Base-by-base conservation (phyloP, 495 filamentous ascomycete genomes). In the Lichenothelia convexa region DNA sequence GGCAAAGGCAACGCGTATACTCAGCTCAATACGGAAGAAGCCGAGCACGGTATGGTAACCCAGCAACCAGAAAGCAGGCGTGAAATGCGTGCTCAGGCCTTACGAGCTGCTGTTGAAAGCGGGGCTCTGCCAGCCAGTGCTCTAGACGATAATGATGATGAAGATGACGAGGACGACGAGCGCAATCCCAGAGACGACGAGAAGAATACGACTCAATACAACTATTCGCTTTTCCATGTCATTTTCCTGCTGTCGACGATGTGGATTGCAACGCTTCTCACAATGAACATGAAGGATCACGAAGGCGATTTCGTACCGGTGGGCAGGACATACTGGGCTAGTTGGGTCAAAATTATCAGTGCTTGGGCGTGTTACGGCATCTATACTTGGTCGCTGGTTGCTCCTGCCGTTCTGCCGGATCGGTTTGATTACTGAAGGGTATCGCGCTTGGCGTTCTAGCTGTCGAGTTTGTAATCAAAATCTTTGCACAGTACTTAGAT, bases 341-440 rank as follows among this genome's bases (percentile, higher is more conserved):
- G 82, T 59, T 97, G 89, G 89, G 84, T 93, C 45, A 97, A 95
- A 74, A 95, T 97, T 55, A 73, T 94, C 34, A 93, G 84, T 59
- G 75, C 86, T 13, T 97, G 89, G 89, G 76, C 89, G 32, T 95
- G 91, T 59, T 95, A 97, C 58, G 75, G 62, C 26, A 81, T 97
- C 55, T 97, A 94, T 47, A 64, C 71, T 27, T 97, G 89, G 89
- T 92, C 83, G 18, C 54, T 97, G 46, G 59, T 91, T 32, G 89
- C 91, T 27, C 89, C 89, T 6, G 66, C 86, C 24, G 46, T 87
- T 18, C 49, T 97, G 53, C 86, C 89, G 0, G 86, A 92, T 47
- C 66, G 85, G 38, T 93, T 93, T 58, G 80, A 77, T 35, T 57
- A 64, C 50, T 65, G 38, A 48, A 36, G 33, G n/a, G n/a, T n/a